Base-by-base conservation (phyloP, 2,329 filamentous ascomycete species). In the Dactylellina sp. region DNA sequence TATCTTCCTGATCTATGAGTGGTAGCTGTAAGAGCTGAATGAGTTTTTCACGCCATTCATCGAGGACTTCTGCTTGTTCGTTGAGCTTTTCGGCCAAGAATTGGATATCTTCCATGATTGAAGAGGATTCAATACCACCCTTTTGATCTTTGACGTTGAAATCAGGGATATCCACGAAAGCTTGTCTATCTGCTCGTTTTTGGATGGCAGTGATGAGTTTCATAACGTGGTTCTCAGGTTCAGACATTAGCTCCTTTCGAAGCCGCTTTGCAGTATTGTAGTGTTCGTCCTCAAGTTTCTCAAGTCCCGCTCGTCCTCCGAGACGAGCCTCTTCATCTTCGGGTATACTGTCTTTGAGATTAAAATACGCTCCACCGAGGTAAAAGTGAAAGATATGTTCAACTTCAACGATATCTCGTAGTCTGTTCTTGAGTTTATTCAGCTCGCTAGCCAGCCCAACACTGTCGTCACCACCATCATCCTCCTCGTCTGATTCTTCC, bases 211-310 rank as follows among this genome's bases (percentile, higher is more conserved):
- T 82, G 87, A 97, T 93, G 52, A 88, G 83, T 1, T 81, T 84
- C 71, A 87, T 86, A 0, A 88, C 89, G 77, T 87, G 91, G 20
- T 78, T 80, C 39, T 85, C 84, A 1, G 83, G 82, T 46, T 88
- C 86, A 5, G 79, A 80, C 61, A 77, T 74, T 22, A 78, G 72
- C 71, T 87, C 87, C 12, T 84, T 83, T 75, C 95, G 88, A 53
- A 97, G 85, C 1, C 81, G 78, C 79, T 96, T 96, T 0, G 95
- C 94, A 35, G 83, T 82, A 56, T 95, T 90, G 79, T 98, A 98
- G 5, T 86, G 86, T 2, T 66, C 25, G 5, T 66, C 50, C 16
- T 74, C 70, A 16, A 74, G 61, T 5, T 46, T 39, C 47, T 42
- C 55, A 40, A 35, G 32, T 18, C 24, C 7, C 7, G 52, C 1